Conservation (phyloP, 208 protist genomes). For the Histomonas meleagridis region DNA sequence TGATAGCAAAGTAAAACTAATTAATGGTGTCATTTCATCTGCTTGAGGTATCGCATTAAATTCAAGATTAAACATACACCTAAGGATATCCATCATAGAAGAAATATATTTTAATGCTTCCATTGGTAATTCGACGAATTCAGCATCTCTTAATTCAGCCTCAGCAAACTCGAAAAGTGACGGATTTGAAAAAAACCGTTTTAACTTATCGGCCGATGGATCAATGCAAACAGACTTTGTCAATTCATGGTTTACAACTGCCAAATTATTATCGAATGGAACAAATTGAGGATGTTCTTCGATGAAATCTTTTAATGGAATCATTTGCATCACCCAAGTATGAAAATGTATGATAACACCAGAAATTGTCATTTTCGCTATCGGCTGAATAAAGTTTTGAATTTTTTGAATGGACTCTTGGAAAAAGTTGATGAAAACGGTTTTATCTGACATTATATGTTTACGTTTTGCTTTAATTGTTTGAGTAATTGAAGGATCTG, state of each 20-base stretch:
- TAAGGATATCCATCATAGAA: background rate
- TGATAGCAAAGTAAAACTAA: background rate
- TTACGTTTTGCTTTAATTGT: no score
- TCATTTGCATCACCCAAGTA: slow-evolving; percentile 12
- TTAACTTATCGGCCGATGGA: background rate
- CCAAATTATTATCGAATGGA: background rate
- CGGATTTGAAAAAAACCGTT: background rate
- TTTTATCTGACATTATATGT: background rate
- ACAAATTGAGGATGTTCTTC: background rate
- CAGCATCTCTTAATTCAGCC: background rate
- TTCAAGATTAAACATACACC: background rate
- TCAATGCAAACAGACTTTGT: background rate
- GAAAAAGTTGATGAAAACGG: background rate
- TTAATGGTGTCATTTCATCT: slow-evolving; percentile 28
- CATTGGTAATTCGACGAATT: background rate
- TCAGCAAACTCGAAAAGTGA: background rate
- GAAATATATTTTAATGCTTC: background rate
- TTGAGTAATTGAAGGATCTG: background rate
- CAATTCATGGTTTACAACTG: background rate
- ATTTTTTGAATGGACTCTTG: background rate
- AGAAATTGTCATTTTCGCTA: background rate
- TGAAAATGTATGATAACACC: background rate
- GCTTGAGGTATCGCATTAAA: background rate
- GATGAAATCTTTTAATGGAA: background rate
- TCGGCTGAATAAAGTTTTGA: background rate